Evolutionary conservation across 140 eudicot species (phyloP).

Genomic region (Cichorium intybus): DNA sequence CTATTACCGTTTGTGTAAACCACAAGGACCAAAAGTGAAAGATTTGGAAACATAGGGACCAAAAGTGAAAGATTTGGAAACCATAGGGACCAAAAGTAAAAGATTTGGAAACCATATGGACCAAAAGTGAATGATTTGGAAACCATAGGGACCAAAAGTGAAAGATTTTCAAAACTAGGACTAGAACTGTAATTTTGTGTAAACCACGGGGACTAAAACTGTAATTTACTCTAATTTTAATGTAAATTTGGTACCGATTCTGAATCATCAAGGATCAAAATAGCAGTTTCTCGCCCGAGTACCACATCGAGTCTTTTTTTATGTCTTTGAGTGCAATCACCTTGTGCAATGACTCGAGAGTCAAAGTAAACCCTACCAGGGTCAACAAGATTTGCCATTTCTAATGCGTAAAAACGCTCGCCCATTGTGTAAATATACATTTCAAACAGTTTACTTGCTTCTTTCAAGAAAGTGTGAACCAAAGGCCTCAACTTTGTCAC

Average conservation of each 20-base stretch:
- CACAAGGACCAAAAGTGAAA: too few relatives aligned
- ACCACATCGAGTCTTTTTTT: constrained; percentile 97
- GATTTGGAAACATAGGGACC: too few relatives aligned
- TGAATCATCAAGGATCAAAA: constrained; percentile 89
- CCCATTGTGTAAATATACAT: constrained; percentile 92
- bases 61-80: too few relatives aligned
- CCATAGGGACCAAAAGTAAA: too few relatives aligned
- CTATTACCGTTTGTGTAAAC: too few relatives aligned
- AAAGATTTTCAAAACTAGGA: too few relatives aligned
- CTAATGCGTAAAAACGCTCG: constrained; percentile 68
- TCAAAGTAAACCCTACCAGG: constrained; percentile 62
- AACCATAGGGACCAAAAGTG: too few relatives aligned
- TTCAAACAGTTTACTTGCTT: constrained; percentile 76
- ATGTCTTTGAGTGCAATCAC: constrained; percentile 65
- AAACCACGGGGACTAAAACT: too few relatives aligned
- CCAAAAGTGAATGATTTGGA: too few relatives aligned
- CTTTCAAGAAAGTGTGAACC: constrained; percentile 65
- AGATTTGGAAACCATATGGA: too few relatives aligned
- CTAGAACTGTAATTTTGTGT: neutral
- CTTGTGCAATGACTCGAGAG: constrained; percentile 75
- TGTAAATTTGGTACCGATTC: constrained; percentile 46
- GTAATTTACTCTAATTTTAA: neutral
- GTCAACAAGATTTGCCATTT: constrained; percentile 74
- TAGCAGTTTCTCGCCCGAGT: constrained; percentile 78
- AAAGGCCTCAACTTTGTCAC: constrained; percentile 90